A percentile compares a stretch with the other conserved stretches of the same genome.
phyloP scores from a whole-genome alignment of 768 basidiomycete species.

The Mycena vitilis region DNA sequence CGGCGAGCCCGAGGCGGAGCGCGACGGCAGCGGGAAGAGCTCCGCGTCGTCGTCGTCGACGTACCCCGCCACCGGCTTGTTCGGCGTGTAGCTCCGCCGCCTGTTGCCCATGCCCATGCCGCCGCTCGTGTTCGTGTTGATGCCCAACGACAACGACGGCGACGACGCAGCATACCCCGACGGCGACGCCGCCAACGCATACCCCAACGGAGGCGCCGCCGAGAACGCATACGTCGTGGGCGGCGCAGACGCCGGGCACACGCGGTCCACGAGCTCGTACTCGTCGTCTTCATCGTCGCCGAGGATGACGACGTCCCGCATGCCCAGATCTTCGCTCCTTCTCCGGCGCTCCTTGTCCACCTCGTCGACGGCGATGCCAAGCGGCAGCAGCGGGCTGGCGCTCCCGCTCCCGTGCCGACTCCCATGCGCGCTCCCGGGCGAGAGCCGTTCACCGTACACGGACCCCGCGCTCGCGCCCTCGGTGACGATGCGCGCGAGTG shows the following conservation, averaged over 20 bases:
- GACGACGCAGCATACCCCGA: no score
- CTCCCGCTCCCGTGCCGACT: conserved; percentile 11
- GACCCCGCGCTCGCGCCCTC: neutral
- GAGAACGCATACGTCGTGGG: no score
- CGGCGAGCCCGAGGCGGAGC: conserved; percentile 16
- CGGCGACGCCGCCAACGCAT: no score
- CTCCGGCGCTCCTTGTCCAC: conserved; percentile 34
- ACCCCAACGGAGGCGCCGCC: no score
- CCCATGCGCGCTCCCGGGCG: neutral
- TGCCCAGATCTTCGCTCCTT: conserved; percentile 6
- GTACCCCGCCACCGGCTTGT: conserved; percentile 15
- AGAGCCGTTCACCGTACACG: conserved; percentile 11
- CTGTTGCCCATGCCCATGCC: no score
- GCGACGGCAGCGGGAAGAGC: conserved; percentile 33
- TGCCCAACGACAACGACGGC: no score
- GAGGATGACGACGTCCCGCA: neutral
- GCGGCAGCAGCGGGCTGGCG: conserved; percentile 31
- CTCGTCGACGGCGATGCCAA: conserved; percentile 37
- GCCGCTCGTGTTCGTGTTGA: no score
- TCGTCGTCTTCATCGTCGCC: conserved; percentile 14
- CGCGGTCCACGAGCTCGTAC: neutral
- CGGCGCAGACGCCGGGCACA: no score
- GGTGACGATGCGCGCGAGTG: conserved; percentile 19
- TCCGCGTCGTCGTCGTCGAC: conserved; percentile 36
- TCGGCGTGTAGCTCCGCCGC: neutral